Percentiles rank a stretch among this genome's conserved stretches.
phyloP scores from a whole-genome alignment of 768 basidiomycete genomes.

The Mycena chlorophos region DNA sequence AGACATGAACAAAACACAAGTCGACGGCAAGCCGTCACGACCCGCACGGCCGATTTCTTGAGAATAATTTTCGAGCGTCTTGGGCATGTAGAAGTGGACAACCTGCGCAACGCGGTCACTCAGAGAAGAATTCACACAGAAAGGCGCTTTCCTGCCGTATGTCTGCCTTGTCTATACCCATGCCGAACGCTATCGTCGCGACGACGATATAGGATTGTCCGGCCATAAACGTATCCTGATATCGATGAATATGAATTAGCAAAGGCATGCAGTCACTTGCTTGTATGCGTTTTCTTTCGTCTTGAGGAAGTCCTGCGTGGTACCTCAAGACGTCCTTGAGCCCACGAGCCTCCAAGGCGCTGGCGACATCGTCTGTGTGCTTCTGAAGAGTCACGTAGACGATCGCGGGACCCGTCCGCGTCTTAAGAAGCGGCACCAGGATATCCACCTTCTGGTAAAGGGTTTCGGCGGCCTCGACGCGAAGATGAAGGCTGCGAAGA shows the following conservation, averaged over 20 bases:
- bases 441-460: slow-evolving; percentile 36
- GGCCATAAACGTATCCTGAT: slow-evolving; percentile 37
- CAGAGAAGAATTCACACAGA: neutral
- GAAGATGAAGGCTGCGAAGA: slow-evolving; percentile 34
- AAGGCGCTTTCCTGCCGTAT: slow-evolving; percentile 34
- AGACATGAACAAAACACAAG: slow-evolving; percentile 45
- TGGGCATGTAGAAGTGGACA: slow-evolving; percentile 43
- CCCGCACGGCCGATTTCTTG: slow-evolving; percentile 50
- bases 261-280: slow-evolving; percentile 5
- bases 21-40: slow-evolving; percentile 42
- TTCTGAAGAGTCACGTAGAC: slow-evolving; percentile 48
- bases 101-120: slow-evolving; percentile 26
- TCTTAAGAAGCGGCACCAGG: slow-evolving; percentile 37
- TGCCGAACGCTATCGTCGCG: slow-evolving; percentile 48
- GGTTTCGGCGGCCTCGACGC: slow-evolving; percentile 33
- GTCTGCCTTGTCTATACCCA: slow-evolving; percentile 45
- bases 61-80: slow-evolving; percentile 47
- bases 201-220: slow-evolving; percentile 39
- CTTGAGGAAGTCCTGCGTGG: slow-evolving; percentile 42
- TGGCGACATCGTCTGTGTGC: slow-evolving; percentile 40
- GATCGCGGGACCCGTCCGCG: slow-evolving; percentile 42
- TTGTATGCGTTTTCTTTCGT: slow-evolving; percentile 38
- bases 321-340: slow-evolving; percentile 32
- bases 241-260: too few relatives aligned
- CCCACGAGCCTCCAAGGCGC: slow-evolving; percentile 30